These are phyloP conservation scores for Emydomyces testavorans DNA, from an alignment of 2,329 filamentous ascomycete genomes.

Conservation along the genomic window DNA sequence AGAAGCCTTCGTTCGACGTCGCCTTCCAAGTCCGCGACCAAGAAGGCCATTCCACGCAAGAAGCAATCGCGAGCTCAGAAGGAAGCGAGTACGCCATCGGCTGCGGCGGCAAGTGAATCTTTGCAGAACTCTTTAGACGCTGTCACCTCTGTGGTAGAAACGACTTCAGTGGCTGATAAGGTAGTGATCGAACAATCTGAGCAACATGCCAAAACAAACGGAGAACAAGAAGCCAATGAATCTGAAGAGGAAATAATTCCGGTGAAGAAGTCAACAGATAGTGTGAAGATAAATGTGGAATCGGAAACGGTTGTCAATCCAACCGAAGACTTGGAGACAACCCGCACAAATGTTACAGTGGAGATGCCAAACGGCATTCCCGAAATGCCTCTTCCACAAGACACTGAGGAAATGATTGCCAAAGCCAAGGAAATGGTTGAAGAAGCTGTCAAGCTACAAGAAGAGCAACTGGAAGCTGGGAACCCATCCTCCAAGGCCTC, in stretches of 20 bases:
- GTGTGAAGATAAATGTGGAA: conserved; percentile 59
- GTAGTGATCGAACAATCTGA: conserved; percentile 20
- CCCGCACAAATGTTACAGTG: conserved; percentile 61
- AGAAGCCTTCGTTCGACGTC: conserved; percentile 51
- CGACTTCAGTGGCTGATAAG: conserved; percentile 14
- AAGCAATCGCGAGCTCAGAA: conserved; percentile 41
- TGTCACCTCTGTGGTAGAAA: conserved; percentile 25
- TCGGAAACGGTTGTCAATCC: conserved; percentile 47
- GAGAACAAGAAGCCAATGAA: conserved; percentile 23
- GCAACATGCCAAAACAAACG: conserved; percentile 20
- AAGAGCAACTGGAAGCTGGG: conserved; percentile 27
- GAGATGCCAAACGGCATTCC: conserved; percentile 58
- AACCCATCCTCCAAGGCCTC: conserved; percentile 22
- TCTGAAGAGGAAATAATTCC: conserved; percentile 8
- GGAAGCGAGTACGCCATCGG: conserved; percentile 39
- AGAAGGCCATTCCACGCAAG: conserved; percentile 46
- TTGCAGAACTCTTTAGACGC: conserved; percentile 40
- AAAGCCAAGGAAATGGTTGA: conserved; percentile 83
- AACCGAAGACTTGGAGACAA: conserved; percentile 50
- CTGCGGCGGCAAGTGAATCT: conserved; percentile 38
- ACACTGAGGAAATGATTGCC: conserved; percentile 71
- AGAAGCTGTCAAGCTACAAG: conserved; percentile 46
- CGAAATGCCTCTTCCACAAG: conserved; percentile 61
- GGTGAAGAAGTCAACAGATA: conserved; percentile 18
- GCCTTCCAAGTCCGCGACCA: conserved; percentile 43